A percentile compares a stretch with the other conserved stretches of the same genome.
These are phyloP conservation scores for Clausena lansium DNA, from an alignment of 345 rosid species.

Conservation along the genomic window DNA sequence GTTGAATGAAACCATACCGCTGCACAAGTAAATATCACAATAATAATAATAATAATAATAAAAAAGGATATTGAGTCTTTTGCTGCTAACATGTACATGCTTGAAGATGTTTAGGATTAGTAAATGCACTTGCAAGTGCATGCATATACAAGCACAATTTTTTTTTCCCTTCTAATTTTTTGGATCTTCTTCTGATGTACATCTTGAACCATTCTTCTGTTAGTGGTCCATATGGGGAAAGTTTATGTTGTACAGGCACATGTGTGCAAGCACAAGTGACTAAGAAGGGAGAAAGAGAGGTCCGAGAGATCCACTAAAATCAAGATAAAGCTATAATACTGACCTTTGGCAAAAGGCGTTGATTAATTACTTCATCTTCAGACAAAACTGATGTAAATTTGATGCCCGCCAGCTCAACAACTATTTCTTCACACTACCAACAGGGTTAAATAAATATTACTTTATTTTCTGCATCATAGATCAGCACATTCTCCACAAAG, in stretches of 20 bases:
- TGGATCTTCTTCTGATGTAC: not conserved
- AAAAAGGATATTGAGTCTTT: not conserved
- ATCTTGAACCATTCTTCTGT: not conserved
- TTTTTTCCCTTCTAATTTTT: not conserved
- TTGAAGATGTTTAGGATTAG: not conserved
- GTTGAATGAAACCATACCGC: slow-evolving; percentile 26
- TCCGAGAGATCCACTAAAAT: not conserved
- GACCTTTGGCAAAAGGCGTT: slow-evolving; percentile 79
- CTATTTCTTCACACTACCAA: slow-evolving; percentile 65
- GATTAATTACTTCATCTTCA: slow-evolving; percentile 37
- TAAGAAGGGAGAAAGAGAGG: not conserved
- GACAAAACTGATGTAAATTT: slow-evolving; percentile 57
- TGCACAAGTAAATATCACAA: not conserved
- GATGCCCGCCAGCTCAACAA: slow-evolving; percentile 52
- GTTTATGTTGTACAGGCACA: not conserved
- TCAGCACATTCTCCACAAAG: not conserved
- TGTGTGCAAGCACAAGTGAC: not conserved
- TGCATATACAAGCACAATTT: not conserved
- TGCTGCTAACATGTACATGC: not conserved
- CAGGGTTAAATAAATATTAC: slow-evolving; percentile 14
- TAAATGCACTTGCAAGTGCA: not conserved
- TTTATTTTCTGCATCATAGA: slow-evolving; percentile 11
- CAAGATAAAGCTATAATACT: slow-evolving; percentile 19
- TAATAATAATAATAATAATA: too few relatives aligned
- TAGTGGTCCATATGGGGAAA: not conserved